phyloP scores from a whole-genome alignment of 129 eudicot genomes.

The Lactuca saligna region DNA sequence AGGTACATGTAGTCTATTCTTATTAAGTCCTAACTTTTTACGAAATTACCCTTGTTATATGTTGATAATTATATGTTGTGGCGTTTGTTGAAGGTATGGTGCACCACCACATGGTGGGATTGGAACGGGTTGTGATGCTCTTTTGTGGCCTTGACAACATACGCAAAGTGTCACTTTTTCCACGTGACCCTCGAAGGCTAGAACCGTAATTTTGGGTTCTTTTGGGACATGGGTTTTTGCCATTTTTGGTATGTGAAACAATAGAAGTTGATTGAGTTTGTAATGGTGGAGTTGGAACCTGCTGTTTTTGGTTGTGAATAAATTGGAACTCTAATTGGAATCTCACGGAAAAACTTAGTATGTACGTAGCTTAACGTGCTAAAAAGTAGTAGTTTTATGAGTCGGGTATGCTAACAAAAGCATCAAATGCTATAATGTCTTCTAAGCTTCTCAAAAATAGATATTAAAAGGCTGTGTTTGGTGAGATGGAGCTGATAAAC shows the following conservation, averaged over 20 bases:
- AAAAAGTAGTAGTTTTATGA: too few relatives aligned
- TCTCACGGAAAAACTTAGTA: too few relatives aligned
- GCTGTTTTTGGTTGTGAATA: constrained; percentile 13
- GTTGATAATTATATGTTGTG: neutral
- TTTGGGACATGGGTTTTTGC: neutral
- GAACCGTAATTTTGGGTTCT: constrained; percentile 41
- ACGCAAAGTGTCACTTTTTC: constrained; percentile 69
- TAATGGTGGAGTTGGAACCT: constrained; percentile 5
- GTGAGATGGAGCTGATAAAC: too few relatives aligned
- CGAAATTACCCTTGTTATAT: too few relatives aligned
- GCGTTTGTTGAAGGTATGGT: constrained; percentile 55
- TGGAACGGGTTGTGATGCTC: constrained; percentile 89
- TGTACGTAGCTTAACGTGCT: too few relatives aligned
- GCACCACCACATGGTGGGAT: constrained; percentile 83
- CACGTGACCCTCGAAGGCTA: constrained; percentile 78
- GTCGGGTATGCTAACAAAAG: too few relatives aligned
- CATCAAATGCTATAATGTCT: too few relatives aligned
- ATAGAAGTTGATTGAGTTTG: neutral
- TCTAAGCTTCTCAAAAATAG: too few relatives aligned
- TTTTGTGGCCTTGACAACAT: constrained; percentile 82
- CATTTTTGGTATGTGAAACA: neutral
- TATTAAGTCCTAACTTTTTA: neutral
- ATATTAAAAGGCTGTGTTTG: too few relatives aligned
- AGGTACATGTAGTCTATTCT: constrained; percentile 35
- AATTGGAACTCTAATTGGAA: too few relatives aligned